A percentile compares a stretch with the other conserved stretches of the same genome.
Conservation (phyloP, 257 asterid species). For the Ocimum tenuiflorum region DNA sequence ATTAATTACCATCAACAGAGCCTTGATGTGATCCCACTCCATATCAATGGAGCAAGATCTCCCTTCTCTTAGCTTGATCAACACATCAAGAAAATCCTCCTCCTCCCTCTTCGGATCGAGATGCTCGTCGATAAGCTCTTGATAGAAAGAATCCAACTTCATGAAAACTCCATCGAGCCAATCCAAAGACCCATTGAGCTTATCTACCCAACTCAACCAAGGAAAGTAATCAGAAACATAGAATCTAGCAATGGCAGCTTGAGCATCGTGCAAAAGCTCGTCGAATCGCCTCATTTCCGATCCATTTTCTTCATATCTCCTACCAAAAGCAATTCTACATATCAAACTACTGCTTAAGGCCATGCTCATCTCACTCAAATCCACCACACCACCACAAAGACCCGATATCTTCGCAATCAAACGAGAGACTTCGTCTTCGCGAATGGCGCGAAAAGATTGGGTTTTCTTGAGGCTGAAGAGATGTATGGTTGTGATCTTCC, state of each 20-base stretch:
- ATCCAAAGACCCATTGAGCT: background rate
- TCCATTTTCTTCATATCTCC: background rate
- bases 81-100: constrained; percentile 11
- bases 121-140: constrained; percentile 21
- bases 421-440: constrained; percentile 11
- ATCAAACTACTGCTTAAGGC: background rate
- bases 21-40: constrained; percentile 17
- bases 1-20: constrained; percentile 14
- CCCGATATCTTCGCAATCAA: background rate
- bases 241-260: background rate
- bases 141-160: constrained; percentile 11
- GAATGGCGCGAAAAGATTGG: constrained; percentile 14
- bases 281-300: background rate
- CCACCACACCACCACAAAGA: background rate
- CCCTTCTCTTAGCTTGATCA: constrained; percentile 14
- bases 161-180: background rate
- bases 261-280: background rate
- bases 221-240: constrained; percentile 8
- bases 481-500: constrained; percentile 12
- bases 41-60: constrained; percentile 4
- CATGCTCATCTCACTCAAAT: background rate
- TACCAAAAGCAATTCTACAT: background rate
- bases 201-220: constrained; percentile 15
- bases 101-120: background rate
- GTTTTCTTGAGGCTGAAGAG: constrained; percentile 1